Conservation (phyloP, 2,329 filamentous ascomycete species). For the Aureobasidium sp. region DNA sequence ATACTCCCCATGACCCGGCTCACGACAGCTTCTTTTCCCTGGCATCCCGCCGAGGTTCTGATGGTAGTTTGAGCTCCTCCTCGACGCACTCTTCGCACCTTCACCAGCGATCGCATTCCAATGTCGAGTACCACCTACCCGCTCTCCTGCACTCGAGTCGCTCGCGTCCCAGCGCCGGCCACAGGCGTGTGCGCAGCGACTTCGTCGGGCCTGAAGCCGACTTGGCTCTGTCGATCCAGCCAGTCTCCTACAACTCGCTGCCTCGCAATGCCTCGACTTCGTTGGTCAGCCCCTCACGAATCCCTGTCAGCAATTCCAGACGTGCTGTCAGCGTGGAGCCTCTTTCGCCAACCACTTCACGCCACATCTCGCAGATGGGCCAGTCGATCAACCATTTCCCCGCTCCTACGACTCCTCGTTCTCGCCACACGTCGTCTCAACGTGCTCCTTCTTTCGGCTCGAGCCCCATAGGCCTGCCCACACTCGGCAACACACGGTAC, state of each 20-base stretch:
- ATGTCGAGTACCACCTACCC: not conserved
- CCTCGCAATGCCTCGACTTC: not conserved
- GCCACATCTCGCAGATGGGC: conserved; percentile 7
- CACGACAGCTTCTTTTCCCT: conserved; percentile 3
- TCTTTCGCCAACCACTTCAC: not conserved
- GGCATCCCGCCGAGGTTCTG: conserved; percentile 51
- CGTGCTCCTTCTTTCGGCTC: conserved; percentile 16
- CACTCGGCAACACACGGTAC: conserved; percentile 26
- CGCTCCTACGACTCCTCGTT: not conserved
- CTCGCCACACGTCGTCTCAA: not conserved
- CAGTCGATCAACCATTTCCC: conserved; percentile 5
- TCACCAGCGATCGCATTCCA: conserved; percentile 13
- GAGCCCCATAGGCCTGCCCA: conserved; percentile 15
- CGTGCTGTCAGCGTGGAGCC: conserved; percentile 1
- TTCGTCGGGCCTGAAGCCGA: not conserved
- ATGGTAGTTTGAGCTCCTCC: conserved; percentile 48
- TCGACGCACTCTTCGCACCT: not conserved
- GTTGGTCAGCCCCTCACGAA: conserved; percentile 19
- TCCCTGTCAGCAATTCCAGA: conserved; percentile 22
- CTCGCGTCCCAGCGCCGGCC: not conserved
- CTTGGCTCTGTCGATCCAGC: not conserved
- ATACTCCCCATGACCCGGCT: not conserved
- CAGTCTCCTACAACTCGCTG: not conserved
- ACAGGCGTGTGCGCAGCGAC: conserved; percentile 4
- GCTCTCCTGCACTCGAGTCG: not conserved